Conservation (phyloP, 345 rosid species). For the Murraya paniculata region DNA sequence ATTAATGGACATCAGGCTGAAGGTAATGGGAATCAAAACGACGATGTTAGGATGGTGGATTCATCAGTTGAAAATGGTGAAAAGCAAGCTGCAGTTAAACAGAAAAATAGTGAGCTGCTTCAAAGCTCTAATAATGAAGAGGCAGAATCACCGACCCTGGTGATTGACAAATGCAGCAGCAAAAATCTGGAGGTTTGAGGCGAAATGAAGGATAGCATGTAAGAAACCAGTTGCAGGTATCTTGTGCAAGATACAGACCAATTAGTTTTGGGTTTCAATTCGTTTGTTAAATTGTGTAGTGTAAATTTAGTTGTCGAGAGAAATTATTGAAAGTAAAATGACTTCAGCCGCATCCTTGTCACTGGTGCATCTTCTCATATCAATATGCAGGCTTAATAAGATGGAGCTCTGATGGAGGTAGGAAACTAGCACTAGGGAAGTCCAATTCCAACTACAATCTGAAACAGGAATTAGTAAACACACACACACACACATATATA, state of each 20-base stretch:
- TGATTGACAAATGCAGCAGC: conserved; percentile 15
- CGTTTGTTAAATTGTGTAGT: conserved; percentile 15
- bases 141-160: neutral
- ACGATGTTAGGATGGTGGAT: conserved; percentile 10
- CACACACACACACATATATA: neutral
- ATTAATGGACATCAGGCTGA: conserved; percentile 15
- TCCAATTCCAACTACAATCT: neutral
- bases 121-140: neutral
- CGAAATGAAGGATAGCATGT: conserved; percentile 19
- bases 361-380: neutral
- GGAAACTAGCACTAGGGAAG: neutral
- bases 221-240: conserved; percentile 3
- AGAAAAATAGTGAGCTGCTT: conserved; percentile 3
- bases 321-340: conserved; percentile 17
- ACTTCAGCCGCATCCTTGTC: neutral
- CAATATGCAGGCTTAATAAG: neutral
- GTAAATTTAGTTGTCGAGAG: conserved; percentile 20
- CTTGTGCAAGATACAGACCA: conserved; percentile 12
- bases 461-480: neutral
- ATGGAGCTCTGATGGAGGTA: neutral
- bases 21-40: conserved; percentile 29
- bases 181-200: conserved; percentile 22
- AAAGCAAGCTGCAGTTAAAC: conserved; percentile 24
- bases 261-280: neutral
- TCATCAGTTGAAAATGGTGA: conserved; percentile 16